Base-by-base conservation (phyloP, 1,139 yeast genomes). In the Kazachstania sp. region DNA sequence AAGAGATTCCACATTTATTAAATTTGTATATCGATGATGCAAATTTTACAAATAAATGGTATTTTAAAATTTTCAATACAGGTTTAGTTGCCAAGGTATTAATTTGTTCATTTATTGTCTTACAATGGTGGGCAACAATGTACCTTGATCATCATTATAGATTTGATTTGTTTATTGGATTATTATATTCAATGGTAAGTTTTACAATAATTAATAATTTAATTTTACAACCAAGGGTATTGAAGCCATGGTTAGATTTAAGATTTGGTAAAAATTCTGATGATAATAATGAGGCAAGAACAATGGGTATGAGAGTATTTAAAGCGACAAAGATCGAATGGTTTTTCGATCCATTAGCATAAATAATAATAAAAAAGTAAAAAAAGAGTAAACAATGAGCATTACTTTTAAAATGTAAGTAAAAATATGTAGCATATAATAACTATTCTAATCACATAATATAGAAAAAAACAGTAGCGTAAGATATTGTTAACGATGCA, bases 71-170 rank as follows among this genome's bases (percentile, higher is more conserved):
- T 12, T 53, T 60, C 41, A 58, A 60, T 46, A 51, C 50, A 12
- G 61, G 61, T 7, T 28, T 57, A n/a, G 30, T 61, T 20, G 63
- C 52, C 67, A 74, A 57, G 41, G 61, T 16, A 49, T 63, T 31
- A 68, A 73, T 47, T 54, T 71, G 46, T 38, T 48, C 3, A 70
- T 77, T 67, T 75, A 77, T 42, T 50, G 36, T 68, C 5, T 60
- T 79, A 43, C 87, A 81, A 60, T 79, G 86, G 83, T 82, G 86
- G 86, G 79, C 84, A 20, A 80, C 87, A 13, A 80, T 82, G 64
- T 82, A 82, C 57, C 64, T 82, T 50, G 86, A 80, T 59, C 88
- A 82, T 61, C 87, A 82, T 64, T 82, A 82, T 75, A 68, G 85
- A 51, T 63, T 81, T 35, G 87, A 82, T 56, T 66, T 81, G 44